Percentiles rank a stretch among this genome's conserved stretches.
phyloP scores from a whole-genome alignment of 2,329 filamentous ascomycete genomes.

The Paraphaeosphaeria sporulosa region DNA sequence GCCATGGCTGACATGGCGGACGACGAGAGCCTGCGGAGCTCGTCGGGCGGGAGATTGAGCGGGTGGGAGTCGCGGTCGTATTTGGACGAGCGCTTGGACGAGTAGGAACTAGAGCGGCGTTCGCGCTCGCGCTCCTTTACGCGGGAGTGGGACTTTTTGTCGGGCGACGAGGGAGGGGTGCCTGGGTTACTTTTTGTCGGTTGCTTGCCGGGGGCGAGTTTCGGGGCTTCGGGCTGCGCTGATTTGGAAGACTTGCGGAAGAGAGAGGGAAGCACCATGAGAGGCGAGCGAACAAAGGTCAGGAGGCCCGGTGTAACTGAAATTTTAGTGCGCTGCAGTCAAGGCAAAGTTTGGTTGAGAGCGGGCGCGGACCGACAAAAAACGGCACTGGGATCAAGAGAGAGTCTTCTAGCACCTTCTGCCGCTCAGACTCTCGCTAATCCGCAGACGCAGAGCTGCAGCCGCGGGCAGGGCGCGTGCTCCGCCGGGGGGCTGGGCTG shows the following conservation, averaged over 20 bases:
- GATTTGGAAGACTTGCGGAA: conserved; percentile 47
- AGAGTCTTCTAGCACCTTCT: conserved; percentile 46
- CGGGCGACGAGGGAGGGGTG: conserved; percentile 48
- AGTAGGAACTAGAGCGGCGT: conserved; percentile 41
- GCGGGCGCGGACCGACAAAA: conserved; percentile 34
- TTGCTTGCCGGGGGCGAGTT: conserved; percentile 31
- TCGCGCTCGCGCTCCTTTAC: conserved; percentile 42
- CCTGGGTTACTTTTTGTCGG: conserved; percentile 30
- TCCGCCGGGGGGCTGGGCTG: conserved; percentile 5
- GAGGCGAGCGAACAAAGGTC: conserved; percentile 32
- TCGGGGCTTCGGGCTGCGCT: conserved; percentile 36
- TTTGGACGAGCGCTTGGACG: conserved; percentile 48
- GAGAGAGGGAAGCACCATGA: conserved; percentile 49
- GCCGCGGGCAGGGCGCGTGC: conserved; percentile 24
- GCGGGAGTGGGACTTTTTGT: conserved; percentile 45
- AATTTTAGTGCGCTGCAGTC: conserved; percentile 33
- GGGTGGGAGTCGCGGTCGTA: conserved; percentile 79
- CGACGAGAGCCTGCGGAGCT: conserved; percentile 78
- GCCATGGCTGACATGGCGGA: conserved; percentile 68
- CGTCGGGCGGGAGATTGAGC: conserved; percentile 87
- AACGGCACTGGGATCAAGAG: conserved; percentile 30
- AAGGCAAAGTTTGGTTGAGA: conserved; percentile 38
- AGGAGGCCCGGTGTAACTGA: conserved; percentile 37
- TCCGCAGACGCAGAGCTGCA: conserved; percentile 26
- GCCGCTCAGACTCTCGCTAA: conserved; percentile 21